Percentiles rank a stretch among this genome's conserved stretches.
phyloP scores from a whole-genome alignment of 805 yeast genomes.

The Metschnikowia corniflorae region DNA sequence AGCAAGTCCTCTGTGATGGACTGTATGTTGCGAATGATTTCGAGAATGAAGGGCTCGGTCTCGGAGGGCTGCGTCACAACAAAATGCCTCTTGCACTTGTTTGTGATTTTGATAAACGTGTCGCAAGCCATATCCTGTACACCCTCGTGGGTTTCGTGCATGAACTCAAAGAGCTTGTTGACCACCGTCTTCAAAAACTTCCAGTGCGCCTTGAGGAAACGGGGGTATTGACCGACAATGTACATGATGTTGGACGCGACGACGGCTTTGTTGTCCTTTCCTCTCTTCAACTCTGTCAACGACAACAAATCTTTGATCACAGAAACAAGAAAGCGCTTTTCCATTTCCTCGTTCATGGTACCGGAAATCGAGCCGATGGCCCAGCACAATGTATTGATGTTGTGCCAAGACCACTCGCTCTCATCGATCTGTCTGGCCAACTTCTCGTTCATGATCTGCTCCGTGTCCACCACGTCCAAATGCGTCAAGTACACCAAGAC shows the following conservation, averaged over 20 bases:
- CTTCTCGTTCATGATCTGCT: conserved; percentile 88
- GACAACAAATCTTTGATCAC: conserved; percentile 91
- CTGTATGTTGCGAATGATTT: conserved; percentile 80
- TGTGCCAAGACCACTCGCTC: conserved; percentile 98
- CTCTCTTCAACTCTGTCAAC: conserved; percentile 92
- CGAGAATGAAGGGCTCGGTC: conserved; percentile 85
- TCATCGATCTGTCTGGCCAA: conserved; percentile 92
- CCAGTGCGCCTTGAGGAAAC: conserved; percentile 98
- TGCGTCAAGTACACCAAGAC: conserved; percentile 93
- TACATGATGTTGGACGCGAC: conserved; percentile 99
- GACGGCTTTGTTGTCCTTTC: conserved; percentile 97
- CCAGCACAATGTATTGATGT: conserved; percentile 96
- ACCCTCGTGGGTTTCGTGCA: conserved; percentile 99
- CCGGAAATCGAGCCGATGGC: conserved; percentile 99
- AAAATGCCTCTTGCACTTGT: conserved; percentile 93
- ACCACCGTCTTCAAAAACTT: conserved; percentile 94
- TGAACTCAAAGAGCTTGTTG: conserved; percentile 91
- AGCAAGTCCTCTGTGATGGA: conserved; percentile 85
- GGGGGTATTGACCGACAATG: conserved; percentile 98
- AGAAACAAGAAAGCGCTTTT: conserved; percentile 86
- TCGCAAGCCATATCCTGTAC: conserved; percentile 99
- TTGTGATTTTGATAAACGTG: conserved; percentile 93
- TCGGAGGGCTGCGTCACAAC: conserved; percentile 85
- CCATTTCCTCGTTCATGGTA: conserved; percentile 97
- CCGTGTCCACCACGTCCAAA: conserved; percentile 90